phyloP scores from a whole-genome alignment of 2,329 filamentous ascomycete species.

The Hymenoscyphus fructigenus region DNA sequence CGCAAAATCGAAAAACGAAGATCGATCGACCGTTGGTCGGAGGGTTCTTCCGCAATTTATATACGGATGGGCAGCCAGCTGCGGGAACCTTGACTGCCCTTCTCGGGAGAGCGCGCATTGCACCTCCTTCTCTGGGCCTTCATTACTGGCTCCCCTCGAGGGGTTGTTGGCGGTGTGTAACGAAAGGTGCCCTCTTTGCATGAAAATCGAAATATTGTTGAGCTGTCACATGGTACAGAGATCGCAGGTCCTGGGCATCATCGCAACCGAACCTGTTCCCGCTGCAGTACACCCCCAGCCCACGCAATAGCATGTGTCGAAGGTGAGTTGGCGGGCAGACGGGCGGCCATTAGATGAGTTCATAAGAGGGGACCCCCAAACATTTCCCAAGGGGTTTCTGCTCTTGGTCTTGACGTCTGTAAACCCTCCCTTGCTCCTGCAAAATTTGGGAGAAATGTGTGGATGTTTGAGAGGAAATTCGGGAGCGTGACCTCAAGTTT shows the following conservation, averaged over 20 bases:
- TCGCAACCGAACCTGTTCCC: constrained; percentile 19
- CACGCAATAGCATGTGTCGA: neutral
- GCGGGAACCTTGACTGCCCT: constrained; percentile 7
- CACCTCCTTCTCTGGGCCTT: neutral
- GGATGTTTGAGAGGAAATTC: neutral
- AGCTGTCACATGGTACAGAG: constrained; percentile 26
- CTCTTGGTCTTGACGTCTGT: neutral
- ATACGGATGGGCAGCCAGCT: neutral
- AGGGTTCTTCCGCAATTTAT: constrained; percentile 1
- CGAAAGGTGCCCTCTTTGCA: constrained; percentile 10
- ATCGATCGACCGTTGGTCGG: neutral
- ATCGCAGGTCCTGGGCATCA: constrained; percentile 18
- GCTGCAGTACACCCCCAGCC: constrained; percentile 21
- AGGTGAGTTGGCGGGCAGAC: neutral
- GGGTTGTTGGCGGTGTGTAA: constrained; percentile 14
- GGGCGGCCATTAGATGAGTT: neutral
- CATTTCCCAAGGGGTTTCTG: neutral
- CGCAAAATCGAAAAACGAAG: neutral
- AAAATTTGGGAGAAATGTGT: neutral
- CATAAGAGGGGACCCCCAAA: neutral
- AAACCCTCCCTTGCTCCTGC: neutral
- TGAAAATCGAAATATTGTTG: constrained; percentile 9
- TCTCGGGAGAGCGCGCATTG: constrained; percentile 12
- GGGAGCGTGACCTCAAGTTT: too few species aligned
- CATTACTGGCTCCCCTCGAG: neutral